Percentiles rank a stretch among this genome's conserved stretches.
Evolutionary conservation across 2,329 filamentous ascomycete species (phyloP).

Genomic region (Lecanicillium sp.): DNA sequence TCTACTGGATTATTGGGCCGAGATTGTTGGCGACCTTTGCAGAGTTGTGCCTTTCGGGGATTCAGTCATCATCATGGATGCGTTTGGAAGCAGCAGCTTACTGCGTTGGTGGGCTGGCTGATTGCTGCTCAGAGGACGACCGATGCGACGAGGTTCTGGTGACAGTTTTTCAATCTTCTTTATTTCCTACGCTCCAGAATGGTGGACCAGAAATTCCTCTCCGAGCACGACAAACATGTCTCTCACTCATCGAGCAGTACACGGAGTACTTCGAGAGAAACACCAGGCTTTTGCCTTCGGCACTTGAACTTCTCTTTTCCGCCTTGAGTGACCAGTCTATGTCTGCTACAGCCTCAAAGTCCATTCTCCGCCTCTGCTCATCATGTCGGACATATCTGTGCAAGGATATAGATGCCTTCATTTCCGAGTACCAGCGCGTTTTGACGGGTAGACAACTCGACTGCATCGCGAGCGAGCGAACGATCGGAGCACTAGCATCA

Average conservation of each 20-base stretch:
- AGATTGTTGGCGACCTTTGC: conserved; percentile 50
- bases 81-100: conserved; percentile 54
- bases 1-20: conserved; percentile 54
- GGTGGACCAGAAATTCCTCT: conserved; percentile 46
- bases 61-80: conserved; percentile 43
- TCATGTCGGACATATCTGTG: conserved; percentile 66
- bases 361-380: conserved; percentile 66
- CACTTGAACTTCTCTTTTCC: conserved; percentile 67
- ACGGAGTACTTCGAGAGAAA: conserved; percentile 70
- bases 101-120: conserved; percentile 59
- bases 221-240: conserved; percentile 58
- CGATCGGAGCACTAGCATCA: conserved; percentile 66
- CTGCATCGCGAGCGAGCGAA: conserved; percentile 61
- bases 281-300: conserved; percentile 57
- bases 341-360: conserved; percentile 62
- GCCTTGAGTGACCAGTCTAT: conserved; percentile 56
- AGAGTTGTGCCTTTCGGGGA: conserved; percentile 42
- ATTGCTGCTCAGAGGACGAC: conserved; percentile 53
- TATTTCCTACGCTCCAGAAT: conserved; percentile 49
- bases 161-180: conserved; percentile 51
- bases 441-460: conserved; percentile 48
- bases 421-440: conserved; percentile 64
- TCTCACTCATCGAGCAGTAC: conserved; percentile 64
- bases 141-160: conserved; percentile 50
- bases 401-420: conserved; percentile 58